Evolutionary conservation across 1,284 basidiomycete genomes (phyloP).

Genomic region (Ustanciosporium gigantosporum): DNA sequence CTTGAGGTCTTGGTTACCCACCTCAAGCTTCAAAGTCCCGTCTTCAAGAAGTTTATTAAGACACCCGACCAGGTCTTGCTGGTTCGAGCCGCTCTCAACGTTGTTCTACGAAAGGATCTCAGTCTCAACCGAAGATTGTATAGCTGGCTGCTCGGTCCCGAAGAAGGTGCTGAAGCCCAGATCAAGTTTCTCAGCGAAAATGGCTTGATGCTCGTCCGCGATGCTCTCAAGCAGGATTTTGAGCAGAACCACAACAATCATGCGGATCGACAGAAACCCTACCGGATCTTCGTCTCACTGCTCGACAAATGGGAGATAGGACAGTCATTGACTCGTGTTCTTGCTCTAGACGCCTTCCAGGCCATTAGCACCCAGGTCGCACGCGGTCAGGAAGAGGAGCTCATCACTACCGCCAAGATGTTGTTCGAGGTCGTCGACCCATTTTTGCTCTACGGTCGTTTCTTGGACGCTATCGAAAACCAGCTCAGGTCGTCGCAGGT

Average conservation of each 20-base stretch:
- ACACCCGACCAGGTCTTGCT: conserved; percentile 40
- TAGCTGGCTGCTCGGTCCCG: conserved; percentile 81
- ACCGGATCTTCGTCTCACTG: conserved; percentile 91
- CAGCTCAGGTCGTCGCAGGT: background rate
- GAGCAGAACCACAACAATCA: conserved; percentile 64
- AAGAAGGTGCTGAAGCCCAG: conserved; percentile 69
- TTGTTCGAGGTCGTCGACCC: conserved; percentile 93
- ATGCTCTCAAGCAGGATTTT: conserved; percentile 39
- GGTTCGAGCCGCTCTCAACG: conserved; percentile 46
- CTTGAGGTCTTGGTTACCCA: conserved; percentile 54
- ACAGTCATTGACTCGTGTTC: conserved; percentile 73
- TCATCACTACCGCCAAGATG: conserved; percentile 81
- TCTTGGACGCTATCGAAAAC: conserved; percentile 65
- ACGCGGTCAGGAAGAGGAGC: conserved; percentile 70
- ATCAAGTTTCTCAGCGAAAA: conserved; percentile 38
- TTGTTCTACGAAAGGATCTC: conserved; percentile 77
- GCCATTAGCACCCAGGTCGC: conserved; percentile 67
- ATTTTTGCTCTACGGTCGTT: conserved; percentile 78
- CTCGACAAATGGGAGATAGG: conserved; percentile 98
- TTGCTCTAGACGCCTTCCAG: conserved; percentile 79
- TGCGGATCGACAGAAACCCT: conserved; percentile 75
- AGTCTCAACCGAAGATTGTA: conserved; percentile 90
- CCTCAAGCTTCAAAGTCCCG: conserved; percentile 37
- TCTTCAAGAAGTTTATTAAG: conserved; percentile 24
- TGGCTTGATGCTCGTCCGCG: conserved; percentile 31